Percentiles rank a stretch among this genome's conserved stretches.
Conservation (phyloP, 2,329 filamentous ascomycete genomes). For the Calonectria montana region DNA sequence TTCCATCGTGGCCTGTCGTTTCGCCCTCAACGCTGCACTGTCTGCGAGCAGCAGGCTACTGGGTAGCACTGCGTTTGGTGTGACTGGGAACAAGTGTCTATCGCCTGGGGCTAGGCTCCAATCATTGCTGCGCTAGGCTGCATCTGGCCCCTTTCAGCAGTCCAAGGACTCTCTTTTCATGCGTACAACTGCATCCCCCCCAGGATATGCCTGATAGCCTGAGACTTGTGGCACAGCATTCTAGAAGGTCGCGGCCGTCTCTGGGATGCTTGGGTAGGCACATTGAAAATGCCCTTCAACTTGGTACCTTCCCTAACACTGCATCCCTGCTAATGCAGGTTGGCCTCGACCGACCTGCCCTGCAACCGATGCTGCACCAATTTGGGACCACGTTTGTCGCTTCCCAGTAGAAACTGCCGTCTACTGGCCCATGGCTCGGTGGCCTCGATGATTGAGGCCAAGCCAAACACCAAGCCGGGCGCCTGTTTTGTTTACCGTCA, state of each 20-base stretch:
- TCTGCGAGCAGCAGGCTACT: slow-evolving; percentile 27
- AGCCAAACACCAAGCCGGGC: slow-evolving; percentile 24
- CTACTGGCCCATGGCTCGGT: slow-evolving; percentile 5
- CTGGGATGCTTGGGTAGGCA: slow-evolving; percentile 3
- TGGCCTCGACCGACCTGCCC: slow-evolving; percentile 20
- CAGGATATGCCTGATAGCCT: slow-evolving; percentile 2
- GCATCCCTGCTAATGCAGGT: neutral
- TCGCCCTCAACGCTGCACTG: slow-evolving; percentile 31
- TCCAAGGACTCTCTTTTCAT: slow-evolving; percentile 29
- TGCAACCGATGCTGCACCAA: slow-evolving; percentile 26
- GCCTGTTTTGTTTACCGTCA: slow-evolving; percentile 29
- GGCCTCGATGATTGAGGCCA: slow-evolving; percentile 27
- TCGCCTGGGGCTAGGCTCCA: slow-evolving; percentile 26
- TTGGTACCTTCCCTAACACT: slow-evolving; percentile 13
- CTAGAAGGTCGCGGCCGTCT: neutral
- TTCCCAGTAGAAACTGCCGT: slow-evolving; percentile 30
- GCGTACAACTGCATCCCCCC: neutral
- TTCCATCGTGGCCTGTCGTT: slow-evolving; percentile 30
- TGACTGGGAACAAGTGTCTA: slow-evolving; percentile 32
- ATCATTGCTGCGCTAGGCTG: slow-evolving; percentile 32
- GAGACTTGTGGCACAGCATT: slow-evolving; percentile 13
- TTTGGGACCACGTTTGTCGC: slow-evolving; percentile 40
- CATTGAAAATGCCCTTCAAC: neutral
- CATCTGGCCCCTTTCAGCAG: slow-evolving; percentile 41
- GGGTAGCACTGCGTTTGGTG: slow-evolving; percentile 36